Evolutionary conservation across 106 monocot species (phyloP), one percentile per base, ranked within the genome.

Genomic region (Acanthochlamys bracteata): DNA sequence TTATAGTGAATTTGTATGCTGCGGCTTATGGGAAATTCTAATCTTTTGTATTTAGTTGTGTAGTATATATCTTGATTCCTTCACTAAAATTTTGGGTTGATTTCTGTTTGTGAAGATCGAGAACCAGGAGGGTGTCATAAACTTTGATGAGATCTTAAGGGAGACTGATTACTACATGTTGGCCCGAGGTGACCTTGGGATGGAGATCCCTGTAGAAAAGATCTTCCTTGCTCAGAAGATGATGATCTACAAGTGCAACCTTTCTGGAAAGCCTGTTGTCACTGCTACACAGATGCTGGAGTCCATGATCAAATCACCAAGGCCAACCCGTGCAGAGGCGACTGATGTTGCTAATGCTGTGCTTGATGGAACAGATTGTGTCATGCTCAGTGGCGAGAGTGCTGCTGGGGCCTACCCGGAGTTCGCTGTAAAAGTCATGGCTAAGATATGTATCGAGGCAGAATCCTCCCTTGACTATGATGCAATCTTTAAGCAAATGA

Each of bases 321-420:
- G 86, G 1, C 86, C 86, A 6, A 87, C 86, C 9, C 79, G 86
- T 58, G 86, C 86, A 0, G 86, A 87, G 59, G 86, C 86, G 41
- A 87, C 86, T 33, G 86, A 83, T 40, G 86, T 87, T 24, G 87
- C 83, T 14, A 88, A 88, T 72, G 87, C 87, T 23, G 87, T 88
- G 42, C 77, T 88, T 27, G 83, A 84, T 16, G 88, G 83, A 24
- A 88, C 83, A 1, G 88, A 88, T 66, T 88, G 88, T 60, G 88
- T 88, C 78, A 88, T 88, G 88, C 83, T 88, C 33, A 88, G 88
- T 51, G 88, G 83, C 19, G 88, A 88, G 60, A 88, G 88, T 66
- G 88, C 88, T 19, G 88, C 88, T 3, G 88, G 88, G 13, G 80
- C 83, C 8, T 88, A 84, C 63, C 88, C 88, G 2, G 88, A 88